Evolutionary conservation across 1,284 basidiomycete species (phyloP).

Genomic region (Ganoderma lingzhi): DNA sequence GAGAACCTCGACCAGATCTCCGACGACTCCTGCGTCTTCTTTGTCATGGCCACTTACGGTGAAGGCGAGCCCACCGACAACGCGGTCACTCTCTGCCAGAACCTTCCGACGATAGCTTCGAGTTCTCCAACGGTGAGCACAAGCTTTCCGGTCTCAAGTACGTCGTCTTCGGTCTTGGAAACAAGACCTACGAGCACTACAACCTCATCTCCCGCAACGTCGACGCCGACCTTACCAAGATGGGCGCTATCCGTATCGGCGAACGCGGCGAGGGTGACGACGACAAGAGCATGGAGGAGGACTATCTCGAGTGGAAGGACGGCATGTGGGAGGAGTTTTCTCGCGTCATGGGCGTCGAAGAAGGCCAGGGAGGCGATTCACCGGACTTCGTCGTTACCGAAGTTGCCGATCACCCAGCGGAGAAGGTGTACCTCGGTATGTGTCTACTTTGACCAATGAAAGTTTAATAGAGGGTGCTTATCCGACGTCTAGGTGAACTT

Average conservation of each 20-base stretch:
- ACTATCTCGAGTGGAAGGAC: conserved; percentile 99
- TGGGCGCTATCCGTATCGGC: conserved; percentile 90
- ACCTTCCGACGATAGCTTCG: conserved; percentile 88
- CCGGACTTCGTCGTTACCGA: conserved; percentile 95
- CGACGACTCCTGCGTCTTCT: conserved; percentile 87
- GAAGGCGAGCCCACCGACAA: conserved; percentile 99
- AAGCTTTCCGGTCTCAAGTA: conserved; percentile 91
- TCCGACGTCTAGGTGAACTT: conserved; percentile 70
- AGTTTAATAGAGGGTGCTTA: neutral
- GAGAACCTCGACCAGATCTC: conserved; percentile 94
- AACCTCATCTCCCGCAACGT: conserved; percentile 89
- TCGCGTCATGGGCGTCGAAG: conserved; percentile 86
- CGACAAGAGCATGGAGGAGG: conserved; percentile 99
- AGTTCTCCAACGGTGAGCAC: conserved; percentile 84
- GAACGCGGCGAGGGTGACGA: conserved; percentile 97
- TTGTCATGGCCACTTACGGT: conserved; percentile 98
- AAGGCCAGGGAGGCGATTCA: conserved; percentile 95
- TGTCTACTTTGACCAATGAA: conserved; percentile 10
- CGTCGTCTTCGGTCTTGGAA: conserved; percentile 94
- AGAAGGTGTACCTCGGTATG: conserved; percentile 92
- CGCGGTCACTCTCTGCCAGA: conserved; percentile 95
- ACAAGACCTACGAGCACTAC: conserved; percentile 96
- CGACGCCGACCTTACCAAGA: conserved; percentile 77
- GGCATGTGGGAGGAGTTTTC: conserved; percentile 94
- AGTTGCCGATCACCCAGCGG: conserved; percentile 72